phyloP scores from a whole-genome alignment of 371 early-diverging fungal genomes.

The Lichtheimia corymbifera region DNA sequence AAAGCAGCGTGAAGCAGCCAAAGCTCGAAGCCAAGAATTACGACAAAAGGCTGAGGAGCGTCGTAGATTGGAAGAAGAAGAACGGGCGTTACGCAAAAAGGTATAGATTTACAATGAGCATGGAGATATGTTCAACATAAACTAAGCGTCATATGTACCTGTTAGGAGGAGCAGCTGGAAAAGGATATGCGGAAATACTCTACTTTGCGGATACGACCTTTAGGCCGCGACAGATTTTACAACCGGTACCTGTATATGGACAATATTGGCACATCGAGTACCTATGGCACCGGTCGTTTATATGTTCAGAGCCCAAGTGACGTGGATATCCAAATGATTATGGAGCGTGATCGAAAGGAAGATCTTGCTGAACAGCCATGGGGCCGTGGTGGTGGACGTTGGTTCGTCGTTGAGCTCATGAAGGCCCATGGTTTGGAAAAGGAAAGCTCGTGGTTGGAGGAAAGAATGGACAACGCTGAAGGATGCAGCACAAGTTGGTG shows the following conservation, averaged over 20 bases:
- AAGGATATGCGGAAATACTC: constrained; percentile 61
- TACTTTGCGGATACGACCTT: constrained; percentile 66
- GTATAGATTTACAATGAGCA: constrained; percentile 6
- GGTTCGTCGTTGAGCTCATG: constrained; percentile 44
- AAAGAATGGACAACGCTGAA: constrained; percentile 14
- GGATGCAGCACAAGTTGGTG: constrained; percentile 34
- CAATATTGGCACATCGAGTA: constrained; percentile 60
- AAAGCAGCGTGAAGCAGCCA: constrained; percentile 47
- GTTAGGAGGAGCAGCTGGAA: constrained; percentile 64
- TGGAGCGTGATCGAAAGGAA: constrained; percentile 35
- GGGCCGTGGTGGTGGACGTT: constrained; percentile 43
- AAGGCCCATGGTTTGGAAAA: constrained; percentile 40
- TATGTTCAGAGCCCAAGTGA: constrained; percentile 63
- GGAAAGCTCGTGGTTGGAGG: constrained; percentile 44
- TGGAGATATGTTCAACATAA: neutral
- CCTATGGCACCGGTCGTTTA: constrained; percentile 63
- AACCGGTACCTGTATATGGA: constrained; percentile 89
- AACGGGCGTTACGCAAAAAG: constrained; percentile 42
- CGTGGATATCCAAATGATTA: constrained; percentile 50
- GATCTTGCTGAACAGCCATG: constrained; percentile 35
- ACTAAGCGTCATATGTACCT: neutral
- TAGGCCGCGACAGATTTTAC: constrained; percentile 84
- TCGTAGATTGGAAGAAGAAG: constrained; percentile 54
- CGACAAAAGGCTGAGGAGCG: constrained; percentile 49
- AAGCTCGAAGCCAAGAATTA: constrained; percentile 48